Conservation (phyloP, 2,329 filamentous ascomycete species). For the Bipolaris victoriae region DNA sequence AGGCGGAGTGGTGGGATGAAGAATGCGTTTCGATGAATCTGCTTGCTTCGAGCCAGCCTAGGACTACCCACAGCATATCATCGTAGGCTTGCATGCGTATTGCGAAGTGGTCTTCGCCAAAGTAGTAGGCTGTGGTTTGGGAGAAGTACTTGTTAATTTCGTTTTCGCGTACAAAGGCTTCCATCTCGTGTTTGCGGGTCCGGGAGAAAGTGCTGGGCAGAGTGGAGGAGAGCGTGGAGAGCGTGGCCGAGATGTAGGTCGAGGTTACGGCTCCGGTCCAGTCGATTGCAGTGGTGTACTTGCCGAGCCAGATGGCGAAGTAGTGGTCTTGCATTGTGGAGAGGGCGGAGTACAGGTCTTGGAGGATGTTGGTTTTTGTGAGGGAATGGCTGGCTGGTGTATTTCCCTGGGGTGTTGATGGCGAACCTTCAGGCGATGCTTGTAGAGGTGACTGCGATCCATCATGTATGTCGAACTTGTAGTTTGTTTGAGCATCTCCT, state of each 20-base stretch:
- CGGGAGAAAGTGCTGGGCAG: slow-evolving; percentile 44
- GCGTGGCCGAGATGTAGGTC: slow-evolving; percentile 76
- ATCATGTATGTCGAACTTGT: slow-evolving; percentile 24
- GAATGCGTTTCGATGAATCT: slow-evolving; percentile 77
- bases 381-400: neutral
- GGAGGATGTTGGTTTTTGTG: slow-evolving; percentile 29
- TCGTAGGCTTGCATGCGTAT: slow-evolving; percentile 84
- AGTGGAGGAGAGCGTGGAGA: slow-evolving; percentile 68
- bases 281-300: slow-evolving; percentile 86
- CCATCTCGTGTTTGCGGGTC: slow-evolving; percentile 36
- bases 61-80: slow-evolving; percentile 93
- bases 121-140: slow-evolving; percentile 79
- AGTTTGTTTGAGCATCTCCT: slow-evolving; percentile 7
- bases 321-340: slow-evolving; percentile 77
- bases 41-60: slow-evolving; percentile 85
- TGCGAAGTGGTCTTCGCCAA: slow-evolving; percentile 79
- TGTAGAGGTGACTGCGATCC: slow-evolving; percentile 2
- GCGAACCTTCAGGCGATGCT: neutral
- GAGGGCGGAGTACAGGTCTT: slow-evolving; percentile 62
- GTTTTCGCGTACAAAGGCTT: slow-evolving; percentile 68
- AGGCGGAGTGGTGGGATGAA: slow-evolving; percentile 61
- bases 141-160: slow-evolving; percentile 83
- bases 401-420: neutral
- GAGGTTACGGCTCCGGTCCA: slow-evolving; percentile 89
- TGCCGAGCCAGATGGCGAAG: slow-evolving; percentile 77